Evolutionary conservation across 305 asterid genomes (phyloP).

Genomic region (Fraxinus albicans): DNA sequence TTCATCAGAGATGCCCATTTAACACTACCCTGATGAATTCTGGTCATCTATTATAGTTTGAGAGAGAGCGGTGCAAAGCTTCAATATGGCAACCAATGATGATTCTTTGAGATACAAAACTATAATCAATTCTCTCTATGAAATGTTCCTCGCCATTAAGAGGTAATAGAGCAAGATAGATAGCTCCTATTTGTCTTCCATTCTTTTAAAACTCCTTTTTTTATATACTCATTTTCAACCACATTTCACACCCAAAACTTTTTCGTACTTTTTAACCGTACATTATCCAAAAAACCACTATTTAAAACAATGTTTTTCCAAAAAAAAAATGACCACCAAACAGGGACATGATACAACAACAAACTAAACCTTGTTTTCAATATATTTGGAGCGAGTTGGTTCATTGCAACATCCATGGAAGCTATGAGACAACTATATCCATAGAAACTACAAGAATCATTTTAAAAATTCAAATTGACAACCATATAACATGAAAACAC

Average conservation of each 20-base stretch:
- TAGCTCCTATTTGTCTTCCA: not conserved
- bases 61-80: not conserved
- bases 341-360: not conserved
- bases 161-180: not conserved
- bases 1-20: not conserved
- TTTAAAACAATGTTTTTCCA: not conserved
- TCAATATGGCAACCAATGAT: not conserved
- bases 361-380: not conserved
- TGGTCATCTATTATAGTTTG: not conserved
- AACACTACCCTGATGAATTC: not conserved
- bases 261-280: not conserved
- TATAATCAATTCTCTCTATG: not conserved
- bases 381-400: not conserved
- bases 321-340: not conserved
- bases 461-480: not conserved
- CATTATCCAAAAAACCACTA: not conserved
- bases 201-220: too few relatives aligned
- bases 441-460: not conserved
- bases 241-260: not conserved
- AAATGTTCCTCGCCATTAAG: not conserved
- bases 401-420: not conserved
- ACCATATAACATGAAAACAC: constrained; percentile 8
- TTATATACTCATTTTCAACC: not conserved
- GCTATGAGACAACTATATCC: not conserved
- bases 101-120: not conserved